Percentiles rank a stretch among this genome's conserved stretches.
Conservation (phyloP, 2,329 filamentous ascomycete genomes). For the Arthroderma sp. region DNA sequence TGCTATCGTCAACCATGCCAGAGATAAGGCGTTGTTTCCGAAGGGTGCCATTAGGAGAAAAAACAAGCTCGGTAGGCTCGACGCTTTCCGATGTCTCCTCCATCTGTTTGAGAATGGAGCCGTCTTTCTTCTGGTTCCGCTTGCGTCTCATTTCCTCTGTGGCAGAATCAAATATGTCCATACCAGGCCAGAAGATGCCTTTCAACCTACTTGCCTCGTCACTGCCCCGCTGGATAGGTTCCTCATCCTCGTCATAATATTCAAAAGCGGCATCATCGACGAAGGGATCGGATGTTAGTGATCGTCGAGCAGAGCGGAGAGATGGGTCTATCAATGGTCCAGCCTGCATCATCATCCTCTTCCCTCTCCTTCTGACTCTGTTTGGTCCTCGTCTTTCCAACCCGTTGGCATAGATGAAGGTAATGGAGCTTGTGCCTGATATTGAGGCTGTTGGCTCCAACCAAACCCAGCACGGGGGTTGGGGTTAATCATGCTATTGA, state of each 20-base stretch:
- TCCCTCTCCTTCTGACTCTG: constrained; percentile 12
- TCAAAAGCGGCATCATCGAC: constrained; percentile 16
- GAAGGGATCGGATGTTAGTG: constrained; percentile 14
- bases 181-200: constrained; percentile 40
- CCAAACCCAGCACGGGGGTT: background rate
- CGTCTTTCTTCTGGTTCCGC: constrained; percentile 42
- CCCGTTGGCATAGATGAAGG: constrained; percentile 1
- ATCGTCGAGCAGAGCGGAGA: background rate
- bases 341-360: constrained; percentile 6
- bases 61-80: constrained; percentile 38
- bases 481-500: background rate
- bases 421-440: background rate
- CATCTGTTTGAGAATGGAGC: constrained; percentile 35
- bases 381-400: constrained; percentile 10
- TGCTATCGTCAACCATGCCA: constrained; percentile 38
- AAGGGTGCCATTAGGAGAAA: constrained; percentile 34
- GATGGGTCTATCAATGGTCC: background rate
- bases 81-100: constrained; percentile 34
- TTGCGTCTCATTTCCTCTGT: constrained; percentile 38
- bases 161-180: constrained; percentile 42
- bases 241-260: constrained; percentile 16
- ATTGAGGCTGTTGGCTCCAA: background rate
- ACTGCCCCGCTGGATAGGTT: constrained; percentile 11
- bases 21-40: constrained; percentile 36
- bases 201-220: constrained; percentile 35